Conservation (phyloP, 2,329 filamentous ascomycete genomes). For the Nigrospora oryzae region DNA sequence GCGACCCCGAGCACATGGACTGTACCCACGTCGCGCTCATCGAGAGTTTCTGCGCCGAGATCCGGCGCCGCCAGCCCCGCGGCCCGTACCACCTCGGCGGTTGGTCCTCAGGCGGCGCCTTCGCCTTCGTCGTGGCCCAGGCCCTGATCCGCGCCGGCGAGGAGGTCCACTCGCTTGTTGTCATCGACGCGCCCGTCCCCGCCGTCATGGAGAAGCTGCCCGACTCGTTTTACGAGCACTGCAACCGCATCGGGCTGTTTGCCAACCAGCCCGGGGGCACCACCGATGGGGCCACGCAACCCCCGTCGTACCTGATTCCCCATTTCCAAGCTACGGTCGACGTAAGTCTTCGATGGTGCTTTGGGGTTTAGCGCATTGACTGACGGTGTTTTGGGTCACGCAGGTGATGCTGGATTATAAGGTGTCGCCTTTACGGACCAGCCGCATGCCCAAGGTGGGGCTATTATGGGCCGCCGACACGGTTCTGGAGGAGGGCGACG, state of each 20-base stretch:
- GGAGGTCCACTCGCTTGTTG: conserved; percentile 25
- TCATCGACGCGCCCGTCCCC: conserved; percentile 33
- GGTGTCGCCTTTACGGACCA: no score
- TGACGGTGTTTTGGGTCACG: neutral
- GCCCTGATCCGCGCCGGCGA: conserved; percentile 27
- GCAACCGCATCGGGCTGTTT: conserved; percentile 36
- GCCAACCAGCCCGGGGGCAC: conserved; percentile 20
- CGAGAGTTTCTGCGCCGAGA: conserved; percentile 28
- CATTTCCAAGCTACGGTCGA: conserved; percentile 1
- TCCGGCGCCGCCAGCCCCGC: conserved; percentile 35
- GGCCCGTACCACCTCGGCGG: conserved; percentile 41
- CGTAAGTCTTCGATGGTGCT: neutral
- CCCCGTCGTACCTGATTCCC: neutral
- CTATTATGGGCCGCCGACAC: neutral
- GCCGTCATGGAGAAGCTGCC: conserved; percentile 38
- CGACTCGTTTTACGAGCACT: conserved; percentile 37
- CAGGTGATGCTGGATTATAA: neutral
- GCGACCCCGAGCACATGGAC: conserved; percentile 16
- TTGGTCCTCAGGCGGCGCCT: conserved; percentile 45
- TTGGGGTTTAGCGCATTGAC: no score
- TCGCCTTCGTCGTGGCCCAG: conserved; percentile 33
- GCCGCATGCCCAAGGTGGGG: neutral
- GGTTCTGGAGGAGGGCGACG: neutral
- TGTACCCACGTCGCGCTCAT: conserved; percentile 26
- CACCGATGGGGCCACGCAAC: neutral